phyloP scores from a whole-genome alignment of 1,139 yeast species.

The Geotrichum klebahnii region DNA sequence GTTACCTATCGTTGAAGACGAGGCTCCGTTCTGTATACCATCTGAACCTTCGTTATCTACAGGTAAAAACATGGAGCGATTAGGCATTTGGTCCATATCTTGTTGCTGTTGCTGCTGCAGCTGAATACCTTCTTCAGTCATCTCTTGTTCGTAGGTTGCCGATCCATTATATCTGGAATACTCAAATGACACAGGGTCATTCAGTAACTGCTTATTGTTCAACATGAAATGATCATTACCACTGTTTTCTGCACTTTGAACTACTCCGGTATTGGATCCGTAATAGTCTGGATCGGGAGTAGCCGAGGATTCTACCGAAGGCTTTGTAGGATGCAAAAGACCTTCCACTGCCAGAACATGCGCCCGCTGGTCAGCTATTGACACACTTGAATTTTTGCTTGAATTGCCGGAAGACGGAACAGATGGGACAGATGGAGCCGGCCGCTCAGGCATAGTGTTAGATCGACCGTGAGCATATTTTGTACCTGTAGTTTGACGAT shows the following conservation, averaged over 20 bases:
- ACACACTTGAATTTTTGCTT: conserved; percentile 1
- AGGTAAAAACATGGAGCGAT: conserved; percentile 3
- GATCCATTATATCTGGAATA: conserved; percentile 5
- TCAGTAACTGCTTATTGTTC: neutral
- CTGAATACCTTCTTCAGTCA: conserved; percentile 8
- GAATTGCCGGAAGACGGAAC: conserved; percentile 7
- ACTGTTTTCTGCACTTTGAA: too few relatives aligned
- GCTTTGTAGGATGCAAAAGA: neutral
- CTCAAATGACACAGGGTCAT: conserved; percentile 8
- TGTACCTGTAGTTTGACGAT: too few relatives aligned
- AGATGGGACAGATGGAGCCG: neutral
- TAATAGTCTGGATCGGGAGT: neutral
- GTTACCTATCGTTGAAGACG: neutral
- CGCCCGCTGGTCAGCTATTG: conserved; percentile 14
- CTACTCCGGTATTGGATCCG: neutral
- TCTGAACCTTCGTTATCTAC: neutral
- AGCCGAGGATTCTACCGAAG: neutral
- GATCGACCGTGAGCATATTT: neutral
- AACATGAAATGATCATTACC: too few relatives aligned
- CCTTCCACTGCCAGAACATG: conserved; percentile 16
- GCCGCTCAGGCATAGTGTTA: neutral
- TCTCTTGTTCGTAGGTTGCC: neutral
- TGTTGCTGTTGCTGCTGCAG: conserved; percentile 11
- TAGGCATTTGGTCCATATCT: too few relatives aligned
- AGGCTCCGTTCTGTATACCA: neutral